A percentile compares a stretch with the other conserved stretches of the same genome.
phyloP scores from a whole-genome alignment of 768 basidiomycete genomes.

The Tricholoma sp. region DNA sequence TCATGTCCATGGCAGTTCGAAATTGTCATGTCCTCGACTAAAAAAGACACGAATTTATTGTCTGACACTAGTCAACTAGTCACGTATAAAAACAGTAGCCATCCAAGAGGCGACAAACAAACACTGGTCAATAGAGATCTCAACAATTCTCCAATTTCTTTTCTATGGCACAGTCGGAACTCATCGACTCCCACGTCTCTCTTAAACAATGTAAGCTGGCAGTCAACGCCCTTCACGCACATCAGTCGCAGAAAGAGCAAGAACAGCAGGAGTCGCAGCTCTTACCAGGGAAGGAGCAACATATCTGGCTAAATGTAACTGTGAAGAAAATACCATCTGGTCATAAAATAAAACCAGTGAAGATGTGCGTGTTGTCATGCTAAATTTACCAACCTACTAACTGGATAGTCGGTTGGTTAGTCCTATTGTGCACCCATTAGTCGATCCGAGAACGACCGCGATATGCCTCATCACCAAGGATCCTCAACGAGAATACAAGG shows the following conservation, averaged over 20 bases:
- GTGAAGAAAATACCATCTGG: slow-evolving; percentile 78
- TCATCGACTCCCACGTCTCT: slow-evolving; percentile 71
- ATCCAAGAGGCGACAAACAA: slow-evolving; percentile 10
- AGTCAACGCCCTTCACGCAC: slow-evolving; percentile 68
- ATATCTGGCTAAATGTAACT: slow-evolving; percentile 85
- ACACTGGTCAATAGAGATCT: slow-evolving; percentile 14
- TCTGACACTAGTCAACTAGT: no score
- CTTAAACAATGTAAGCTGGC: slow-evolving; percentile 71
- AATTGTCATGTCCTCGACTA: no score
- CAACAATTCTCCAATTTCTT: slow-evolving; percentile 2
- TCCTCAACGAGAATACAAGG: slow-evolving; percentile 95
- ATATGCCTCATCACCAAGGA: slow-evolving; percentile 94
- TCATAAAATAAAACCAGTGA: slow-evolving; percentile 73
- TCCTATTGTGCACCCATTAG: slow-evolving; percentile 73
- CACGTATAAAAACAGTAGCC: no score
- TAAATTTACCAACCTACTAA: slow-evolving; percentile 4
- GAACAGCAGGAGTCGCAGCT: slow-evolving; percentile 72
- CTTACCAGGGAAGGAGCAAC: slow-evolving; percentile 72
- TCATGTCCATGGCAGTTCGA: no score
- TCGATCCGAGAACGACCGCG: slow-evolving; percentile 75
- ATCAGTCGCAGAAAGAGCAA: slow-evolving; percentile 60
- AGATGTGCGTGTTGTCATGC: slow-evolving; percentile 57
- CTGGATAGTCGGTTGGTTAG: slow-evolving; percentile 28
- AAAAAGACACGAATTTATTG: no score
- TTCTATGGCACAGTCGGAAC: slow-evolving; percentile 41